A percentile compares a stretch with the other conserved stretches of the same genome.
Evolutionary conservation across 108 stramenopile species (phyloP).

Genomic region (Nannochloropsis oceanica): DNA sequence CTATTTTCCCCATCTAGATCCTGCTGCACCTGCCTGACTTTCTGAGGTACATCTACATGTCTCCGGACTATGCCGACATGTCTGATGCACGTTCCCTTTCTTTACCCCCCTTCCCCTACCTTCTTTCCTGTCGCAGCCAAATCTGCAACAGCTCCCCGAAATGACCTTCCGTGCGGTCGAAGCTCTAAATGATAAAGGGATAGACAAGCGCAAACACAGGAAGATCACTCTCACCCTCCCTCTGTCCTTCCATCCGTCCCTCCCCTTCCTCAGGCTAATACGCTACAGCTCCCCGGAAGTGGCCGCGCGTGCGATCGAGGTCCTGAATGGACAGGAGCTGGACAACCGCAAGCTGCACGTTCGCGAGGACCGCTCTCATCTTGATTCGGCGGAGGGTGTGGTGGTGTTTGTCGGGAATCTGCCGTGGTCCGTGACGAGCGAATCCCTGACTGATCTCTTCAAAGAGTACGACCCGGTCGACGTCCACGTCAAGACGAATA

Average conservation of each 20-base stretch:
- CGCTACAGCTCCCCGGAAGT: background rate
- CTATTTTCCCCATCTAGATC: too few species aligned
- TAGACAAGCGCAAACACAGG: background rate
- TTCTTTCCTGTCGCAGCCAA: too few species aligned
- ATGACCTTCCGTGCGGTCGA: background rate
- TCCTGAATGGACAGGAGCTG: background rate
- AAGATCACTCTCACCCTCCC: background rate
- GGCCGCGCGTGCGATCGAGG: background rate
- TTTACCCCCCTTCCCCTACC: too few species aligned
- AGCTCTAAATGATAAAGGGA: background rate
- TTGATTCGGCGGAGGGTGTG: background rate
- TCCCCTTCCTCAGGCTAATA: background rate
- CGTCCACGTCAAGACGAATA: slow-evolving; percentile 38
- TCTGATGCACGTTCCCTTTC: too few species aligned
- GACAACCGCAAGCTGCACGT: background rate
- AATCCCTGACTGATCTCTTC: slow-evolving; percentile 17
- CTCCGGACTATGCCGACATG: too few species aligned
- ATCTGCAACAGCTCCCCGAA: too few species aligned
- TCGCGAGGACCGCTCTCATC: background rate
- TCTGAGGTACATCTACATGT: too few species aligned
- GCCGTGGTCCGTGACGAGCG: slow-evolving; percentile 29
- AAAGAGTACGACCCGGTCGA: slow-evolving; percentile 26
- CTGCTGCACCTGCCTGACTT: too few species aligned
- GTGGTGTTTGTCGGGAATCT: slow-evolving; percentile 34
- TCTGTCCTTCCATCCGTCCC: background rate